These are phyloP conservation scores for Centaurea solstitialis DNA, from an alignment of 129 eudicot genomes.

Conservation along the genomic window DNA sequence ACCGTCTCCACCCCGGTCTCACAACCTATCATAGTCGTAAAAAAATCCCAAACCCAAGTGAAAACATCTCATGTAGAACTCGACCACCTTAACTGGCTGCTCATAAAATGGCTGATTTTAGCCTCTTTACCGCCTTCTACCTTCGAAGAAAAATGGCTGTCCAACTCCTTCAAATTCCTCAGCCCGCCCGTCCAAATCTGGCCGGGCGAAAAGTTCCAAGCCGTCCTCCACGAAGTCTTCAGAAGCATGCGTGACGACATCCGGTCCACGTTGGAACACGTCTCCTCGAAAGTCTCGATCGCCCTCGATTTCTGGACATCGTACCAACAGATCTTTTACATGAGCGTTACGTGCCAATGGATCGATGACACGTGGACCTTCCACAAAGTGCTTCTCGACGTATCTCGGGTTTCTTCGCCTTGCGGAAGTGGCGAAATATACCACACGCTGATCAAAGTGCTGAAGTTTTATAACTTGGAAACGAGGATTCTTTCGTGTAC, in stretches of 20 bases:
- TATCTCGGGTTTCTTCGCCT: slow-evolving; percentile 83
- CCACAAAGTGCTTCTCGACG: slow-evolving; percentile 75
- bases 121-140: slow-evolving; percentile 79
- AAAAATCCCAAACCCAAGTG: slow-evolving; percentile 66
- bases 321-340: slow-evolving; percentile 69
- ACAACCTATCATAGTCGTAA: slow-evolving; percentile 51
- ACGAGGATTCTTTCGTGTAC: slow-evolving; percentile 76
- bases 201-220: slow-evolving; percentile 68
- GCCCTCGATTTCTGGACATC: slow-evolving; percentile 96
- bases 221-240: slow-evolving; percentile 66
- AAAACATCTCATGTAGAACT: slow-evolving; percentile 61
- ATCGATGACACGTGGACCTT: slow-evolving; percentile 85
- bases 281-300: slow-evolving; percentile 76
- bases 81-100: slow-evolving; percentile 93
- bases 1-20: slow-evolving; percentile 40
- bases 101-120: slow-evolving; percentile 76
- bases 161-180: slow-evolving; percentile 68
- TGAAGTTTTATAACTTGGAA: slow-evolving; percentile 69
- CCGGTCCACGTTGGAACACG: slow-evolving; percentile 56
- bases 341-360: slow-evolving; percentile 94
- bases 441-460: slow-evolving; percentile 52
- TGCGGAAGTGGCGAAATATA: slow-evolving; percentile 71
- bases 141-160: slow-evolving; percentile 72
- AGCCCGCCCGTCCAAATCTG: slow-evolving; percentile 75
- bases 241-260: slow-evolving; percentile 78